A percentile compares a stretch with the other conserved stretches of the same genome.
Conservation (phyloP, 148 eudicot genomes). For the Bassia scoparia region DNA sequence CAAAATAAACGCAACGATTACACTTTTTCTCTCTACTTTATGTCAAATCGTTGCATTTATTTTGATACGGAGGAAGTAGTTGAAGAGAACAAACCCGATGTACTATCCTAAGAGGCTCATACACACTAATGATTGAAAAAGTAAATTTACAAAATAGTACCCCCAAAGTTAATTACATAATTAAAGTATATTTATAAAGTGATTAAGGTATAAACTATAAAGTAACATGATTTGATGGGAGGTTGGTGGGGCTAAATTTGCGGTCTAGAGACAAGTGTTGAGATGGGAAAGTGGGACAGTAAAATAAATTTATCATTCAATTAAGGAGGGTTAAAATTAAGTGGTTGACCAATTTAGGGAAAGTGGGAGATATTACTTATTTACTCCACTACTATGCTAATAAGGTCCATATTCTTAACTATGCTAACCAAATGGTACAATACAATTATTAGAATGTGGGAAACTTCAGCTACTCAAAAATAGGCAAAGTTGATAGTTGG, state of each 20-base stretch:
- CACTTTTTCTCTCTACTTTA: too few relatives aligned
- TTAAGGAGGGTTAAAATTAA: not conserved
- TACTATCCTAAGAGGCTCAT: too few relatives aligned
- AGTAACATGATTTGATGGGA: not conserved
- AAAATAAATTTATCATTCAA: not conserved
- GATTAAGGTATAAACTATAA: too few relatives aligned
- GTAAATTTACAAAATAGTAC: too few relatives aligned
- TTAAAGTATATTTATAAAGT: too few relatives aligned
- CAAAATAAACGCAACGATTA: too few relatives aligned
- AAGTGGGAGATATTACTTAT: not conserved
- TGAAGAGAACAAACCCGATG: too few relatives aligned
- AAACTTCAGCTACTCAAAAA: conserved; percentile 24
- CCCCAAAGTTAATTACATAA: too few relatives aligned
- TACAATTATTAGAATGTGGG: conserved; percentile 25
- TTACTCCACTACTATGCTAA: not conserved
- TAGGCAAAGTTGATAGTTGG: conserved; percentile 16
- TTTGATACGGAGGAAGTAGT: too few relatives aligned
- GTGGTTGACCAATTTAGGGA: conserved; percentile 2
- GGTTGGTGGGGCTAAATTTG: not conserved
- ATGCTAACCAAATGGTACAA: conserved; percentile 22
- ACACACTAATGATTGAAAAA: too few relatives aligned
- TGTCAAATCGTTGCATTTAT: too few relatives aligned
- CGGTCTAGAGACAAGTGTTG: conserved; percentile 10
- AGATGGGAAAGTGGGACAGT: conserved; percentile 13
- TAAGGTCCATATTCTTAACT: conserved; percentile 20